Evolutionary conservation across 257 asterid species (phyloP).

Genomic region (Nyctanthes arbortristis): DNA sequence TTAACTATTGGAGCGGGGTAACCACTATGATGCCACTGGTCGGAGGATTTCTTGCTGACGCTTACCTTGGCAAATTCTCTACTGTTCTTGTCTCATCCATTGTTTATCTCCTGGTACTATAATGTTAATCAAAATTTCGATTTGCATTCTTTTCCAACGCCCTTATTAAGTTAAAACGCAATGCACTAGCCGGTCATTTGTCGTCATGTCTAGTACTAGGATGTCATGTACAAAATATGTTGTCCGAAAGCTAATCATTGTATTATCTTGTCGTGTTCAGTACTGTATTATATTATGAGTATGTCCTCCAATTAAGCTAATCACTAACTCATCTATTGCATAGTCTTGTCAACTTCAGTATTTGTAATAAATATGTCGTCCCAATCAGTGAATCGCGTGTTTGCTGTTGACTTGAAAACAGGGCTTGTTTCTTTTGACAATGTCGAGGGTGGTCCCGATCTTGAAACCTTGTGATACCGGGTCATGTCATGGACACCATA

Average conservation of each 20-base stretch:
- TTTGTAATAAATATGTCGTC: not conserved
- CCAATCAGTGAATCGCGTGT: not conserved
- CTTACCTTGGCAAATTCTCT: constrained; percentile 84
- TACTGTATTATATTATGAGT: too few species aligned
- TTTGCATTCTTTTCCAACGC: too few species aligned
- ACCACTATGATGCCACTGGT: constrained; percentile 82
- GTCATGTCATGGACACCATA: constrained; percentile 35
- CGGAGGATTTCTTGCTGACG: constrained; percentile 88
- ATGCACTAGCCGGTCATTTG: too few species aligned
- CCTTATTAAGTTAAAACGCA: too few species aligned
- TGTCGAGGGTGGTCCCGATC: constrained; percentile 60
- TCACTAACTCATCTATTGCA: not conserved
- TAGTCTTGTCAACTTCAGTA: not conserved
- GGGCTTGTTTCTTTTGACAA: constrained; percentile 77
- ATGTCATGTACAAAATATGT: too few species aligned
- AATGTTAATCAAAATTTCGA: not conserved
- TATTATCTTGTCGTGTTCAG: too few species aligned
- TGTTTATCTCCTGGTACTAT: constrained; percentile 64
- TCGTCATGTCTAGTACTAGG: too few species aligned
- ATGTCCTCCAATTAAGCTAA: too few species aligned
- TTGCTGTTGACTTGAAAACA: constrained; percentile 21
- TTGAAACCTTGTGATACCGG: constrained; percentile 49
- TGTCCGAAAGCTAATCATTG: too few species aligned
- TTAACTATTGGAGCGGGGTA: constrained; percentile 81
- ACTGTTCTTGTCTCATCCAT: constrained; percentile 64